Evolutionary conservation across 306 rosid genomes (phyloP), one percentile per base, ranked within the genome.

Genomic region (Castanea mollissima): DNA sequence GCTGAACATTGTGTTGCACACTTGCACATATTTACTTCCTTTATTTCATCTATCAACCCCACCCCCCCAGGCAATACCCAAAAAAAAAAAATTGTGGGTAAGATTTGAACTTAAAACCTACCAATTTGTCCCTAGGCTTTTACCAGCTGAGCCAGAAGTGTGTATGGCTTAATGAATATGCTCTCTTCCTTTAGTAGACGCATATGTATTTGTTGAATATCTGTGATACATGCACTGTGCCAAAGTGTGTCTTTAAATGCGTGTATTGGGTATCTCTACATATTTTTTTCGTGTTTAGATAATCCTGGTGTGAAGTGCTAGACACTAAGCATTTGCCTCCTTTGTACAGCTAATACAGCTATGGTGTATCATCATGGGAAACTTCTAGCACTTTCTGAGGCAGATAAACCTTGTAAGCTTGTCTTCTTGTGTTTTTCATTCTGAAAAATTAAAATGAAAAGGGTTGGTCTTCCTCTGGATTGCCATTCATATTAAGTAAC

Each of bases 321-420:
- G 77, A 81, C 88, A 76, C 77, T 77, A 78, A 85, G 41, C 20
- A 74, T 60, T 83, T 29, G n/a, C 68, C 75, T 58, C 76, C 68
- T 56, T 80, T 75, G 74, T 79, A 62, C 92, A 91, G 98, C 90
- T 76, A 95, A 93, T 79, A 95, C 97, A 1, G 99, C 99, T 84
- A 87, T 95, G 18, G 64, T 89, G 78, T 93, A 95, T 86, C 99
- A 95, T 85, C 95, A 95, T 71, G 91, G 92, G 80, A 92, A 91
- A 78, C 96, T 95, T 82, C 90, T 95, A n/a, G 97, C 99, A 79
- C 99, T 95, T 78, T 88, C 90, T 6, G 98, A 95, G 88, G 94
- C 58, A 62, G 99, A 95, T 83, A 95, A 95, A 87, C 99, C 99
- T 41, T 95, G 99, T 93, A 83, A 88, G 97, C 78, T 74, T 69